Evolutionary conservation across 2,329 filamentous ascomycete species (phyloP), one percentile per base, ranked within the genome.

Genomic region (Ophiocordyceps sinensis): DNA sequence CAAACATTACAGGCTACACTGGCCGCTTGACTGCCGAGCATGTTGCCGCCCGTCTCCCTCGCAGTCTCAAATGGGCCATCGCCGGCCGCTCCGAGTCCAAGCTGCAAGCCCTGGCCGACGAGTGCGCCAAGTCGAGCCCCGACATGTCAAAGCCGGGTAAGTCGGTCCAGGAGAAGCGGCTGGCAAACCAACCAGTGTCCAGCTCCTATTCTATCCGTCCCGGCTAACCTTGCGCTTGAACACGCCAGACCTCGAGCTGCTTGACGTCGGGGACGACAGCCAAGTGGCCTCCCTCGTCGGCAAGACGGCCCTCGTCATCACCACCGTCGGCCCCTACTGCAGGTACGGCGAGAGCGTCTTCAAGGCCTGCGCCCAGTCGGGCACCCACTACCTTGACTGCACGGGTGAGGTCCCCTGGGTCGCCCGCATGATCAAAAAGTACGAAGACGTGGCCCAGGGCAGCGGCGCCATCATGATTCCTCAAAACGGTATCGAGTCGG

Each of bases 1-100:
- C n/a, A n/a, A n/a, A n/a, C n/a, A n/a, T 39, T 40, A 5, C 72
- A 56, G 88, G 88, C 26, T 94, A 93, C 61, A 95, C 88, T 0
- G 88, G 88, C 32, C 79, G 76, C 48, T 70, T 83, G 49, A 78
- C 78, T 3, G 79, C 80, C 26, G 79, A 93, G 57, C 77, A 91
- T 59, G 81, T 94, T 52, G 70, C 77, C 40, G 70, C 70, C 13
- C 64, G 75, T 48, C 67, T 86, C 1, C 82, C 87, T 0, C 85
- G 82, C 15, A 75, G 85, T 56, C 60, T 94, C 46, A 86, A 77
- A 65, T 95, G 88, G 88, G 88, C 85, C 13, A 68, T 95, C 42
- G 85, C 86, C 37, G 88, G 88, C 28, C 82, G 88, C 23, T 88
- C 84, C n/a, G 65, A 71, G 38, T 65, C 69, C 38, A 94, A 94